Evolutionary conservation across 495 filamentous ascomycete species (phyloP).

Genomic region (Copromyces sp.): DNA sequence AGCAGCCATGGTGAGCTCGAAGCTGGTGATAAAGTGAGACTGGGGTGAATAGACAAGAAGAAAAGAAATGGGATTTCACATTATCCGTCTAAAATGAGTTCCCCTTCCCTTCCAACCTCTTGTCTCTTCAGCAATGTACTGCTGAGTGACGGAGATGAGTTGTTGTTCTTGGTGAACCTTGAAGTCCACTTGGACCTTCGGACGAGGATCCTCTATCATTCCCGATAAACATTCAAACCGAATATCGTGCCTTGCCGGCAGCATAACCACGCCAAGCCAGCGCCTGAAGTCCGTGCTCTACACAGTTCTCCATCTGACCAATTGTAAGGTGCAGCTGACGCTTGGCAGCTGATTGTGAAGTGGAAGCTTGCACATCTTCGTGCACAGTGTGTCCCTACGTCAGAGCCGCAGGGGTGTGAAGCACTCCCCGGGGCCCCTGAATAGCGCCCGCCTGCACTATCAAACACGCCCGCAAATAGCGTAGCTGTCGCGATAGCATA

Average conservation of each 20-base stretch:
- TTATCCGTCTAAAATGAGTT: neutral
- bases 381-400: neutral
- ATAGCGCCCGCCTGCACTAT: neutral
- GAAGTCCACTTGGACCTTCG: neutral
- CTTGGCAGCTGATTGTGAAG: neutral
- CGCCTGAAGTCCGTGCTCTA: neutral
- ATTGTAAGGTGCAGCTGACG: neutral
- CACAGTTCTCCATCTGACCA: neutral
- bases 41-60: neutral
- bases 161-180: neutral
- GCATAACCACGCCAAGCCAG: neutral
- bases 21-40: neutral
- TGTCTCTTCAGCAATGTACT: neutral
- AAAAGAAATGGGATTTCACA: neutral
- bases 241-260: neutral
- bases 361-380: neutral
- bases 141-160: neutral
- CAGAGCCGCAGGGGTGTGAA: neutral
- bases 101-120: neutral
- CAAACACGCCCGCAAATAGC: neutral
- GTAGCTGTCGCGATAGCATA: neutral
- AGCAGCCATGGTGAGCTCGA: neutral
- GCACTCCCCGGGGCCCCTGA: neutral
- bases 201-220: neutral
- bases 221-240: neutral